These are phyloP conservation scores for Hibiscus tridactylites DNA, from an alignment of 345 rosid genomes.

Conservation along the genomic window DNA sequence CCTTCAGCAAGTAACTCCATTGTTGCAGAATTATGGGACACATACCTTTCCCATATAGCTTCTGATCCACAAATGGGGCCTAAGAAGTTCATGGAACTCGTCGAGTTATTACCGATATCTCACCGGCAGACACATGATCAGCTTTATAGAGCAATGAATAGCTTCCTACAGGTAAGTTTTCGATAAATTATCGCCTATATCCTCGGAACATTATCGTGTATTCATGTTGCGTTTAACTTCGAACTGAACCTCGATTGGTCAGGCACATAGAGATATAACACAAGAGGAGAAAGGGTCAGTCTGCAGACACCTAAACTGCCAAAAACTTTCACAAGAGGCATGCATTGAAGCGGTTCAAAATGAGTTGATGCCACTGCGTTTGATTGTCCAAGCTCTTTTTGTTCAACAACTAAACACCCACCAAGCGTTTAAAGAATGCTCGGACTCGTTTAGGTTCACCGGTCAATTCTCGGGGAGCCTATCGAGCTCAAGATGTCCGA, in stretches of 20 bases:
- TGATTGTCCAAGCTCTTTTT: constrained; percentile 69
- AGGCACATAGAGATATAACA: constrained; percentile 46
- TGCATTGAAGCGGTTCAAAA: constrained; percentile 72
- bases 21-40: constrained; percentile 61
- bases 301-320: constrained; percentile 69
- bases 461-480: constrained; percentile 50
- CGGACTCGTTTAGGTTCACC: constrained; percentile 43
- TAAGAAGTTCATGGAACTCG: constrained; percentile 41
- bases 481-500: constrained; percentile 50
- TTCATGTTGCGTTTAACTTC: neutral
- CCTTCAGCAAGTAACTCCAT: constrained; percentile 32
- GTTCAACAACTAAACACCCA: constrained; percentile 70
- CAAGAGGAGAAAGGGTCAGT: constrained; percentile 58
- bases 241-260: constrained; percentile 5
- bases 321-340: constrained; percentile 58
- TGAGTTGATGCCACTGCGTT: constrained; percentile 73
- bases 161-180: constrained; percentile 46
- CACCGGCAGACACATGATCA: constrained; percentile 57
- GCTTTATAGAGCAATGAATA: constrained; percentile 55
- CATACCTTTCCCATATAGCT: constrained; percentile 37
- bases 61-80: constrained; percentile 37
- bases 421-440: constrained; percentile 70
- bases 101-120: constrained; percentile 51
- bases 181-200: neutral
- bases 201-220: neutral